These are phyloP conservation scores for Hymenochaete sp. DNA, from an alignment of 1,284 basidiomycete species.

Conservation along the genomic window DNA sequence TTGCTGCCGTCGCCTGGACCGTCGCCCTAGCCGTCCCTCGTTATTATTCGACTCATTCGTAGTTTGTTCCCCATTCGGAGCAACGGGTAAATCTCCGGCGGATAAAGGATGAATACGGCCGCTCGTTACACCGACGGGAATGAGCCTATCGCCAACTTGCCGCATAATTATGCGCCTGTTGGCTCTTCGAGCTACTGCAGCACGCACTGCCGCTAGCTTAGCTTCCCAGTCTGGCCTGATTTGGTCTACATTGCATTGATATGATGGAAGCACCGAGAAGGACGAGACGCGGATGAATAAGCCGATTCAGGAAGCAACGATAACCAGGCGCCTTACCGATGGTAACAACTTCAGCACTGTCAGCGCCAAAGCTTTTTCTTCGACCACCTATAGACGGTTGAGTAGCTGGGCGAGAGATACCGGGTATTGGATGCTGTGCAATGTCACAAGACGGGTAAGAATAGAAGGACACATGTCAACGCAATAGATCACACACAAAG, in stretches of 20 bases:
- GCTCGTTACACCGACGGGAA: conserved; percentile 92
- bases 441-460: conserved; percentile 2
- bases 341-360: conserved; percentile 83
- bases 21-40: conserved; percentile 37
- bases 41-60: conserved; percentile 33
- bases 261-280: not conserved
- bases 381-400: conserved; percentile 34
- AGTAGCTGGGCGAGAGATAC: conserved; percentile 36
- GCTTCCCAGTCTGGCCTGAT: conserved; percentile 94
- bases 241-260: conserved; percentile 49
- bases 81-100: conserved; percentile 32
- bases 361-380: conserved; percentile 68
- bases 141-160: conserved; percentile 92
- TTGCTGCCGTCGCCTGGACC: conserved; percentile 50
- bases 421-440: conserved; percentile 21
- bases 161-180: conserved; percentile 97
- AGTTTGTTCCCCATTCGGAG: conserved; percentile 29
- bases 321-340: conserved; percentile 51
- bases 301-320: conserved; percentile 2
- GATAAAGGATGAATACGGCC: conserved; percentile 59
- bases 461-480: not conserved
- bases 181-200: conserved; percentile 81
- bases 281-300: conserved; percentile 3
- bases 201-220: conserved; percentile 82
- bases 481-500: conserved; percentile 32